Evolutionary conservation across 305 asterid species (phyloP).

Genomic region (Solanum chacoense): DNA sequence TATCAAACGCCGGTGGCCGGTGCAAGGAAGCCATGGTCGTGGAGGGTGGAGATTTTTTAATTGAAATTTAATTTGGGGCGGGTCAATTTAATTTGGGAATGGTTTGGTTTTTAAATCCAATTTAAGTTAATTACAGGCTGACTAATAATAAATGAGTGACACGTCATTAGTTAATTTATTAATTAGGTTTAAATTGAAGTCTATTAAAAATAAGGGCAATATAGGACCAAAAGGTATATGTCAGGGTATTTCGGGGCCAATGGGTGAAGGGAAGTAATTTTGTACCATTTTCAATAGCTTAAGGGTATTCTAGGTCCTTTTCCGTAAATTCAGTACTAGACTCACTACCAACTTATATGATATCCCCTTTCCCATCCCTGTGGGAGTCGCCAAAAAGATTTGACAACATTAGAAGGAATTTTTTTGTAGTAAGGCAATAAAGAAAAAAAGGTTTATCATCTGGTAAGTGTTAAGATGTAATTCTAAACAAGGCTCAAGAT

Average conservation of each 20-base stretch:
- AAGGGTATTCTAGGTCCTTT: neutral
- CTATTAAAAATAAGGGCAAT: neutral
- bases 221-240: neutral
- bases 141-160: neutral
- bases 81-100: neutral
- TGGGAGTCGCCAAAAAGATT: neutral
- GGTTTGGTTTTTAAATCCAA: neutral
- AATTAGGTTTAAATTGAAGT: neutral
- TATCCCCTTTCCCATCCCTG: neutral
- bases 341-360: neutral
- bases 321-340: neutral
- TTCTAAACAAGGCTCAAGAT: neutral
- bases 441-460: neutral
- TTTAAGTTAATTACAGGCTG: neutral
- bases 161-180: neutral
- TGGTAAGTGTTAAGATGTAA: neutral
- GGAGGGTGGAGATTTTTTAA: neutral
- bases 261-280: neutral
- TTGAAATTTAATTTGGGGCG: neutral
- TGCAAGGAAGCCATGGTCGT: neutral
- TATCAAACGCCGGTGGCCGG: neutral
- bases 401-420: neutral
- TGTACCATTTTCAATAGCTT: neutral
- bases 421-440: neutral
- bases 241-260: neutral